These are phyloP conservation scores for Encephalitozoon romaleae DNA, from an alignment of 371 early-diverging fungal genomes.

Conservation along the genomic window DNA sequence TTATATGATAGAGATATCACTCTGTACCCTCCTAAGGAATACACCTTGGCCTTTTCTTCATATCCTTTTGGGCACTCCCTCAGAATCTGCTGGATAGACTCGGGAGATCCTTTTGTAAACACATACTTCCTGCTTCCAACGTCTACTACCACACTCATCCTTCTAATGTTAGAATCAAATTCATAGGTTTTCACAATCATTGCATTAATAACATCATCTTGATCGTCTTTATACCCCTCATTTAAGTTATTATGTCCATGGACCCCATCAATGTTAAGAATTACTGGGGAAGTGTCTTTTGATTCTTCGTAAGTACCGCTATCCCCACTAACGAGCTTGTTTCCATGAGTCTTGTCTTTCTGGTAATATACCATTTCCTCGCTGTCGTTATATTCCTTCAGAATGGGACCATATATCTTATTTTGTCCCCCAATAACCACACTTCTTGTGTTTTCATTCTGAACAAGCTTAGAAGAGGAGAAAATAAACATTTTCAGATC, in stretches of 20 bases:
- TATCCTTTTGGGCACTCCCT: constrained; percentile 31
- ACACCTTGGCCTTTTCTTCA: constrained; percentile 40
- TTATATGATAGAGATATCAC: constrained; percentile 58
- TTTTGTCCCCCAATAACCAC: background rate
- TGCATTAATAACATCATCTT: background rate
- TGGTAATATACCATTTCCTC: constrained; percentile 24
- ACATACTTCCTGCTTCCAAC: constrained; percentile 56
- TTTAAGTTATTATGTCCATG: constrained; percentile 65
- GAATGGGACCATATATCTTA: constrained; percentile 20
- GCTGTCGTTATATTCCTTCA: constrained; percentile 27
- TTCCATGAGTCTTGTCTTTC: background rate
- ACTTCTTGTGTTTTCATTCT: constrained; percentile 47
- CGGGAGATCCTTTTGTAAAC: constrained; percentile 59
- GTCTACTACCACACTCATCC: constrained; percentile 80
- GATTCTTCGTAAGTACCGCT: background rate
- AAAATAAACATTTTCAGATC: constrained; percentile 96
- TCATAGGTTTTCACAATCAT: constrained; percentile 73
- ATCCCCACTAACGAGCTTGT: background rate
- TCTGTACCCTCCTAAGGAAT: constrained; percentile 53
- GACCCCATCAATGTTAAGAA: background rate
- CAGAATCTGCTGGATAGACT: constrained; percentile 38
- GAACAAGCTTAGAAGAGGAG: constrained; percentile 62
- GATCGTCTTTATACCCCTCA: constrained; percentile 65
- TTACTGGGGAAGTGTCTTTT: background rate
- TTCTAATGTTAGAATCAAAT: constrained; percentile 76